phyloP scores from a whole-genome alignment of 441 rosid genomes.

The Bruguiera hainesii region DNA sequence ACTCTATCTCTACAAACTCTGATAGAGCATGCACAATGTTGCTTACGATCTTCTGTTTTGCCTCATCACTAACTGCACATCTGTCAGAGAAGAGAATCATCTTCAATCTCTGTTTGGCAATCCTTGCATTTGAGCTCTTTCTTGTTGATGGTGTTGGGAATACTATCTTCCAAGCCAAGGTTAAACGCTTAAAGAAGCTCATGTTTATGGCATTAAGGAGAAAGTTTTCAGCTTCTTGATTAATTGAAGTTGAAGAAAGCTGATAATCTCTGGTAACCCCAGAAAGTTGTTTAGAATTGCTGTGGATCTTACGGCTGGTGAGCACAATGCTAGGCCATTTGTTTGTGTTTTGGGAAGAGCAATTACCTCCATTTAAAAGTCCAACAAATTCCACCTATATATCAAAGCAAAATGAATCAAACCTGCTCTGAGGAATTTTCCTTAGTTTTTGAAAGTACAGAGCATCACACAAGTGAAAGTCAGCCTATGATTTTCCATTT shows the following conservation, averaged over 20 bases:
- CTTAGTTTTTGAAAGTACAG: constrained; percentile 7
- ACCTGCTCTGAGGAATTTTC: constrained; percentile 7
- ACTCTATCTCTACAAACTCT: constrained; percentile 97
- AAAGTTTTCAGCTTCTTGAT: constrained; percentile 68
- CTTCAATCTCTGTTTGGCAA: constrained; percentile 91
- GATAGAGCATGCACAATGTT: constrained; percentile 76
- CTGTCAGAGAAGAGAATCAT: constrained; percentile 99
- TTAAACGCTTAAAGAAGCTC: constrained; percentile 84
- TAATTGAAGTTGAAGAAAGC: constrained; percentile 50
- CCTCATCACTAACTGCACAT: constrained; percentile 92
- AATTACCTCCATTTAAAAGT: constrained; percentile 38
- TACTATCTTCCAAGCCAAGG: constrained; percentile 89
- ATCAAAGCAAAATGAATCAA: not conserved
- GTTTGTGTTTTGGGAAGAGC: constrained; percentile 24
- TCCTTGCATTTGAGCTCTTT: constrained; percentile 87
- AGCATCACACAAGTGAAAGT: not conserved
- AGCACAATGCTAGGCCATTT: constrained; percentile 44
- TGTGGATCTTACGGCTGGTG: constrained; percentile 24
- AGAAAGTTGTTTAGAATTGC: constrained; percentile 37
- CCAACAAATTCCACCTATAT: constrained; percentile 55
- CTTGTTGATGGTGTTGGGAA: constrained; percentile 74
- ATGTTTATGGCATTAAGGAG: constrained; percentile 68
- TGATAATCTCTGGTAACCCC: constrained; percentile 51
- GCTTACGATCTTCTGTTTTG: constrained; percentile 77
- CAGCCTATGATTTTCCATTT: not conserved